phyloP scores from a whole-genome alignment of 768 basidiomycete genomes.

The Tylopilus sp. region DNA sequence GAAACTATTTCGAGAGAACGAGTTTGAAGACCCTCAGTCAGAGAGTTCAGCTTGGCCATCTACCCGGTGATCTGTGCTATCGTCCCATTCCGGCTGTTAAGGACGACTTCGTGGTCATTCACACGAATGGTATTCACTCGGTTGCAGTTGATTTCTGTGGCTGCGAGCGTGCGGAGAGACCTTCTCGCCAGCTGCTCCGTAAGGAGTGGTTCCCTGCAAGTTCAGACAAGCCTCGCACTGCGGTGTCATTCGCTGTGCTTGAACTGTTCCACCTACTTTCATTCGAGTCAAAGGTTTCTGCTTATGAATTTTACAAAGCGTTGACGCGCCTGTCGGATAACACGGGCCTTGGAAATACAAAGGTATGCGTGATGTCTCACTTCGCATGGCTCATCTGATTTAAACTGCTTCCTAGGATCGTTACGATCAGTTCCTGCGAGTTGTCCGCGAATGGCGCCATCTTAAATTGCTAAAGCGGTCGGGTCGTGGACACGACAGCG shows the following conservation, averaged over 20 bases:
- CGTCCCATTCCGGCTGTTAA: no score
- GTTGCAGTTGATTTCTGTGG: not conserved
- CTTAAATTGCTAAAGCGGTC: not conserved
- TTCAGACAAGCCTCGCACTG: not conserved
- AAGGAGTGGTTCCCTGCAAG: not conserved
- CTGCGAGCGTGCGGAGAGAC: not conserved
- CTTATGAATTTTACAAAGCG: not conserved
- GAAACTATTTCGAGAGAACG: no score
- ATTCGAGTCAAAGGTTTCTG: not conserved
- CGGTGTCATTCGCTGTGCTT: not conserved
- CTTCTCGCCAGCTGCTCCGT: not conserved
- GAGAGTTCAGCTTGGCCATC: no score
- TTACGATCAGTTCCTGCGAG: not conserved
- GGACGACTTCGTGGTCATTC: not conserved
- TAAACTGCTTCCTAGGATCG: not conserved
- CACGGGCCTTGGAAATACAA: not conserved
- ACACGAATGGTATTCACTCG: not conserved
- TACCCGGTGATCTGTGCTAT: no score
- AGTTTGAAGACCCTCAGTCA: no score
- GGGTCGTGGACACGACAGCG: not conserved
- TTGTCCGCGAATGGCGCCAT: not conserved
- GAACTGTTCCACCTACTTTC: not conserved
- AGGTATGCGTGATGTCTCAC: not conserved
- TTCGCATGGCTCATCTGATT: not conserved
- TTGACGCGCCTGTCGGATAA: not conserved